Evolutionary conservation across 306 rosid genomes (phyloP).

Genomic region (Quillaja saponaria): DNA sequence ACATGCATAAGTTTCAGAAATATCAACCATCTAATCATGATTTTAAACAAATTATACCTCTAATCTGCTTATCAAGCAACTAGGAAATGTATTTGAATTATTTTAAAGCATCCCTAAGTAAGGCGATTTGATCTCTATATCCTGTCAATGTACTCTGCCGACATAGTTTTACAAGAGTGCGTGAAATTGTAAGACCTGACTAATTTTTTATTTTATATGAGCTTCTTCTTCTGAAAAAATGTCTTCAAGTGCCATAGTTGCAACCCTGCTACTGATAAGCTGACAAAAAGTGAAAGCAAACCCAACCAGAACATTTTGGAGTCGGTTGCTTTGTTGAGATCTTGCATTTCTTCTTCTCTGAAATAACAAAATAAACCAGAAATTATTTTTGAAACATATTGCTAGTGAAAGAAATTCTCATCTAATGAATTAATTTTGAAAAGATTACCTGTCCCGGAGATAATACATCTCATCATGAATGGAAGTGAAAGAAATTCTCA

Average conservation of each 20-base stretch:
- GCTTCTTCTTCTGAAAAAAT: slow-evolving; percentile 94
- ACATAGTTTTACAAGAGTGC: slow-evolving; percentile 47
- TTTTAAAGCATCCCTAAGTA: too few relatives aligned
- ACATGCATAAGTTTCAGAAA: too few relatives aligned
- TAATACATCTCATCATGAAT: slow-evolving; percentile 84
- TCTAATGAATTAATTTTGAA: neutral
- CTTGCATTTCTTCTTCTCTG: slow-evolving; percentile 98
- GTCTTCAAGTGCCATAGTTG: slow-evolving; percentile 91
- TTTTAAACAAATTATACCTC: too few relatives aligned
- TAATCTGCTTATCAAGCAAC: too few relatives aligned
- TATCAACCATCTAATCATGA: too few relatives aligned
- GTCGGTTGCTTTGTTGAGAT: slow-evolving; percentile 68
- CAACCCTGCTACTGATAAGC: slow-evolving; percentile 77
- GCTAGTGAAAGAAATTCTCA: neutral
- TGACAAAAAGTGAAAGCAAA: slow-evolving; percentile 67
- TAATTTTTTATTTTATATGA: too few relatives aligned
- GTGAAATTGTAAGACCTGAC: neutral
- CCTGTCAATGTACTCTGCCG: slow-evolving; percentile 31
- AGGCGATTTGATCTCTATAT: neutral
- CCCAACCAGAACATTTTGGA: slow-evolving; percentile 77
- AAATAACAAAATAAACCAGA: slow-evolving; percentile 6
- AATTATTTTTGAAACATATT: slow-evolving; percentile 5
- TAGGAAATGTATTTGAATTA: too few relatives aligned
- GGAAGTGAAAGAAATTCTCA: slow-evolving; percentile 56
- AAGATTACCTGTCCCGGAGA: slow-evolving; percentile 65